A percentile compares a stretch with the other conserved stretches of the same genome.
These are phyloP conservation scores for Aspergillus flavus DNA, from an alignment of 2,329 filamentous ascomycete species.

Conservation along the genomic window DNA sequence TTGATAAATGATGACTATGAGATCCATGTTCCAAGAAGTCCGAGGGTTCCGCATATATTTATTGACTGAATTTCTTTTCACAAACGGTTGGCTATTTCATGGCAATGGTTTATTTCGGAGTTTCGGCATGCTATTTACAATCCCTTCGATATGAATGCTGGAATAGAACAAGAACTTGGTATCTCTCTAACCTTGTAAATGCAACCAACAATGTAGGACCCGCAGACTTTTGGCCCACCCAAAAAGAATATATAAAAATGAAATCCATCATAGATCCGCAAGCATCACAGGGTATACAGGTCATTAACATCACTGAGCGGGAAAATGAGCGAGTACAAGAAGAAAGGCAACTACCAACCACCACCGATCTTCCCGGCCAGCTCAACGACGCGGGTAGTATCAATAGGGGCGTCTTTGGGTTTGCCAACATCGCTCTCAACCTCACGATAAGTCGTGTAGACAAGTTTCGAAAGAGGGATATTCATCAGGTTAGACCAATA, in stretches of 20 bases:
- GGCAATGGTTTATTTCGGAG: not conserved
- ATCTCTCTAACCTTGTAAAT: conserved; percentile 18
- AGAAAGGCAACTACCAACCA: conserved; percentile 70
- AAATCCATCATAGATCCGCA: not conserved
- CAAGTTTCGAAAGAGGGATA: conserved; percentile 70
- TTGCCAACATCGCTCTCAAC: conserved; percentile 96
- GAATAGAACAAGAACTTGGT: conserved; percentile 15
- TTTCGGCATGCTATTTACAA: not conserved
- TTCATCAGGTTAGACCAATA: conserved; percentile 77
- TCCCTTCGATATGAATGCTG: not conserved
- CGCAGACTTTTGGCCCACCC: not conserved
- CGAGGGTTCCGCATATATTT: not conserved
- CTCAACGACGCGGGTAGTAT: conserved; percentile 81
- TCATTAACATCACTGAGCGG: conserved; percentile 18
- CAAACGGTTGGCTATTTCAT: not conserved
- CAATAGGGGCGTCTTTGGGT: conserved; percentile 57
- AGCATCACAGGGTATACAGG: conserved; percentile 20
- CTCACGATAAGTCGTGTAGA: conserved; percentile 84
- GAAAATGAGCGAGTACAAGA: not conserved
- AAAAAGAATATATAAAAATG: conserved; percentile 2
- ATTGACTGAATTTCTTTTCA: not conserved
- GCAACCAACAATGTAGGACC: conserved; percentile 6
- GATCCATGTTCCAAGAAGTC: not conserved
- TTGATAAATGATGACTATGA: not conserved
- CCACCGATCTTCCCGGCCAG: conserved; percentile 89